Evolutionary conservation across 345 rosid genomes (phyloP), one percentile per base, ranked within the genome.

Genomic region (Citrus glauca): DNA sequence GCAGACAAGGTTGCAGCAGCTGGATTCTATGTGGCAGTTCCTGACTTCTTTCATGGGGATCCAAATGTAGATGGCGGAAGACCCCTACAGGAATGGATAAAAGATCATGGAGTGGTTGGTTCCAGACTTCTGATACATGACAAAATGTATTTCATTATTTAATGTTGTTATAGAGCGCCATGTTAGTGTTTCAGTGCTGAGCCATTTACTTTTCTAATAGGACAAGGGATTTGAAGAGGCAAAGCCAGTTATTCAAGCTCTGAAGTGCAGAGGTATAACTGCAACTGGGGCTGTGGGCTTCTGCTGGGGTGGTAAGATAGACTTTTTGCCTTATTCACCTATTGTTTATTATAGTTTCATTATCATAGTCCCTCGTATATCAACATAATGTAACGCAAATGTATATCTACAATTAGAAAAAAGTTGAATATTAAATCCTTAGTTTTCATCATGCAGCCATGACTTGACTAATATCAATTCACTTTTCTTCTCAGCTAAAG

Each of bases 1-100:
- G 97, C 95, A 0, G 97, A 93, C 88, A 93, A 91, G 82, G 86
- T 90, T 81, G 93, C 94, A 71, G 89, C 83, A 77, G 86, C 89
- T 87, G 97, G 95, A 53, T 91, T 81, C 80, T 89, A 79, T 81
- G 97, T 84, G 22, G 92, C 84, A 50, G 93, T 88, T 79, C 97
- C 95, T 0, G 97, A 93, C 79, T 89, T 87, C 83, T 71, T 93
- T 66, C 79, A 86, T 72, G 94, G 93, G 50, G 97, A 93, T 71
- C 91, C 94, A 14, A 87, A 25, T 79, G 80, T 35, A 40, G 86
- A 82, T n/a, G 20, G 84, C 22, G 87, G 85, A 20, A 86, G 88
- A 66, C 85, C 91, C 10, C 2, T 85, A 78, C 66, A 69, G 25
- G 86, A 78, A 81, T 95, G 98, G 98, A 0, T 91, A 50, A 88